phyloP scores from a whole-genome alignment of 2,329 filamentous ascomycete genomes.

The Ploettnerulaceae sp. region DNA sequence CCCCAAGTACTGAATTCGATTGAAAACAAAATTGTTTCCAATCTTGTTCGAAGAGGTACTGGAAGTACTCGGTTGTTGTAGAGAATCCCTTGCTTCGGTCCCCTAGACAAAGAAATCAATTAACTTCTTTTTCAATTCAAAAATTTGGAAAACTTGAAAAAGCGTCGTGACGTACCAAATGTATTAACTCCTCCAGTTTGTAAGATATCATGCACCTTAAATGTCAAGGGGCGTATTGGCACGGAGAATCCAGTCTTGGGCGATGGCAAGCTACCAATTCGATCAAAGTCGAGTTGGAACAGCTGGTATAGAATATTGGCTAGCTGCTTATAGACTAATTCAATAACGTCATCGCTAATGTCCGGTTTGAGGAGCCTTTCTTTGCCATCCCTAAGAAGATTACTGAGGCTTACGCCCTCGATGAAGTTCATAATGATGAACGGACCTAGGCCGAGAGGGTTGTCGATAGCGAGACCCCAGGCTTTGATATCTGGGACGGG shows the following conservation, averaged over 20 bases:
- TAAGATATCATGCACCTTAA: slow-evolving; percentile 34
- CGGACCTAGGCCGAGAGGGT: background rate
- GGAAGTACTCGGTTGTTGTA: slow-evolving; percentile 17
- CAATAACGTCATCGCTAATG: slow-evolving; percentile 14
- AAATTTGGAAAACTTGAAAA: background rate
- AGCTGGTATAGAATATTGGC: slow-evolving; percentile 16
- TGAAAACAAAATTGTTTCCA: slow-evolving; percentile 35
- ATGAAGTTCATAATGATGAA: slow-evolving; percentile 1
- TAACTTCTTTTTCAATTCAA: background rate
- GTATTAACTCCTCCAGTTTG: slow-evolving; percentile 33
- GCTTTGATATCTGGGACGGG: slow-evolving; percentile 4
- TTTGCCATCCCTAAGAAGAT: background rate
- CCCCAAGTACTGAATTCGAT: slow-evolving; percentile 32
- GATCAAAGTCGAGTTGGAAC: slow-evolving; percentile 15
- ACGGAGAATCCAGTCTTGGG: slow-evolving; percentile 13
- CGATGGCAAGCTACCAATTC: slow-evolving; percentile 15
- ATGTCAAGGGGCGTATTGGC: slow-evolving; percentile 31
- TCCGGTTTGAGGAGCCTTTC: slow-evolving; percentile 7
- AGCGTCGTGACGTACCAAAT: slow-evolving; percentile 9
- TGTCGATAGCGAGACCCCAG: background rate
- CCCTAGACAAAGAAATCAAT: slow-evolving; percentile 11
- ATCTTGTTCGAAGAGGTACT: slow-evolving; percentile 33
- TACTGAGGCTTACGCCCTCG: background rate
- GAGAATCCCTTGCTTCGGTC: slow-evolving; percentile 15
- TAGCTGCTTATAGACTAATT: slow-evolving; percentile 14